phyloP scores from a whole-genome alignment of 176 grass and related monocot genomes.

The Zoysia japonica region DNA sequence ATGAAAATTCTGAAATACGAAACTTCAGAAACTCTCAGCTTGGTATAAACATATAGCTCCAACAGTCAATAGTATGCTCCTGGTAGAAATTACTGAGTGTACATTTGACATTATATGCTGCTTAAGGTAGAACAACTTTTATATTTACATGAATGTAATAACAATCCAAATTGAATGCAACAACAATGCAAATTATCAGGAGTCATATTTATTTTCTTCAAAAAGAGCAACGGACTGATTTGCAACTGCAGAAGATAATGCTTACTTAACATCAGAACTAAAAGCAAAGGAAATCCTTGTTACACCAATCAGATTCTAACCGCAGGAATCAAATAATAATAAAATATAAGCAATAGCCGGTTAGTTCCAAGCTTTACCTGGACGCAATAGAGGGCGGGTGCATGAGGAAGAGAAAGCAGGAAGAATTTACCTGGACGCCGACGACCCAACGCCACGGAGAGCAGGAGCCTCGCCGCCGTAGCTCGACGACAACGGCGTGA shows the following conservation, averaged over 20 bases:
- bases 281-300: not conserved
- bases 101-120: constrained; percentile 18
- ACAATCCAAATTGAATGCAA: not conserved
- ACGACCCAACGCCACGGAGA: not conserved
- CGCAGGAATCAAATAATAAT: not conserved
- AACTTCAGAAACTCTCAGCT: not conserved
- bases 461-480: not conserved
- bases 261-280: not conserved
- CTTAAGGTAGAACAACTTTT: not conserved
- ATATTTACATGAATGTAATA: constrained; percentile 2
- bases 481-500: constrained; percentile 26
- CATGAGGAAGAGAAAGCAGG: not conserved
- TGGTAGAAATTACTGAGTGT: not conserved
- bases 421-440: constrained; percentile 11
- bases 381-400: not conserved
- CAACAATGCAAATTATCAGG: not conserved
- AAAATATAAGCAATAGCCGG: not conserved
- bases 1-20: not conserved
- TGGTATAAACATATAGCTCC: not conserved
- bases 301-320: not conserved
- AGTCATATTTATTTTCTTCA: not conserved
- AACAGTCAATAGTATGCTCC: not conserved
- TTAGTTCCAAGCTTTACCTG: not conserved
- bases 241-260: not conserved
- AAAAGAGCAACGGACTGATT: not conserved